These are phyloP conservation scores for Arctium minus DNA, from an alignment of 129 eudicot species.

Conservation along the genomic window DNA sequence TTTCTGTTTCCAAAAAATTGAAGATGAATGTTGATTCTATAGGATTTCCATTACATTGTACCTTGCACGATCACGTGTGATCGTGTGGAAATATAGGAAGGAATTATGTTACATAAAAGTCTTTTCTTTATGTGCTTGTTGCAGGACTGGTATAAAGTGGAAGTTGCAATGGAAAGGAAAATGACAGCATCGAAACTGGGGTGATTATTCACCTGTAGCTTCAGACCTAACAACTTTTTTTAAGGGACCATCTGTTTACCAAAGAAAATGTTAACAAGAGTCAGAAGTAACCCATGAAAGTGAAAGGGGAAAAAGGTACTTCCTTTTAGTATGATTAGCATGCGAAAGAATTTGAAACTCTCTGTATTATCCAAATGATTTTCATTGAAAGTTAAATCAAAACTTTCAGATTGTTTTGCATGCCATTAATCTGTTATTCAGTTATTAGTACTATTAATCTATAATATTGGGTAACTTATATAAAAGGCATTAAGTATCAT, in stretches of 20 bases:
- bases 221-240: not conserved
- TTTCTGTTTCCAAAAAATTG: not conserved
- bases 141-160: not conserved
- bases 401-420: not conserved
- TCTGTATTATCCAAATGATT: not conserved
- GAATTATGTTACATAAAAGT: not conserved
- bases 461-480: not conserved
- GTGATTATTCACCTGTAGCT: not conserved
- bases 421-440: constrained; percentile 16
- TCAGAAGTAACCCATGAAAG: not conserved
- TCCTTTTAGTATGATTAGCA: not conserved
- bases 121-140: not conserved
- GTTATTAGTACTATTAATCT: constrained; percentile 6
- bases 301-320: not conserved
- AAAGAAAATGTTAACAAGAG: not conserved
- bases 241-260: not conserved
- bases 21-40: constrained; percentile 7
- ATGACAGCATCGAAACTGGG: not conserved
- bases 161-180: not conserved
- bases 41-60: constrained; percentile 1
- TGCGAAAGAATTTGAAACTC: not conserved
- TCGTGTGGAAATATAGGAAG: not conserved
- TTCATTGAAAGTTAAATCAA: not conserved
- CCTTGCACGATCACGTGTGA: not conserved
- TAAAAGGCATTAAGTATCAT: constrained; percentile 1